These are phyloP conservation scores for Aspergillus sp. DNA, from an alignment of 2,329 filamentous ascomycete species.

Conservation along the genomic window DNA sequence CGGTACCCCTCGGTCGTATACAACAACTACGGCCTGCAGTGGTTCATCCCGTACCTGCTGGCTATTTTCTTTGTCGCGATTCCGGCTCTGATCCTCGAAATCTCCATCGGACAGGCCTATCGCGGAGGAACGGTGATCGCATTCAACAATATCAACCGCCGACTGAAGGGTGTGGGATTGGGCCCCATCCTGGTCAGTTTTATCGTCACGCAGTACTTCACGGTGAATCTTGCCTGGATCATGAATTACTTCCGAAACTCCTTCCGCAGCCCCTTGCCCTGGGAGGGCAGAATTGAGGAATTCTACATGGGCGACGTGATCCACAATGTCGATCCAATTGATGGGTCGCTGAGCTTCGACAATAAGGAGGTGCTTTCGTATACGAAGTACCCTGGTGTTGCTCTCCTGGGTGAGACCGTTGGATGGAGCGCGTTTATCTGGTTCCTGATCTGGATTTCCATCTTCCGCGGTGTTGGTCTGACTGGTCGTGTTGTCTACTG, in stretches of 20 bases:
- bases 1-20: constrained; percentile 60
- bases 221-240: constrained; percentile 58
- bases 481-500: constrained; percentile 62
- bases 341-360: constrained; percentile 40
- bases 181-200: constrained; percentile 55
- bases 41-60: constrained; percentile 60
- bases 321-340: constrained; percentile 46
- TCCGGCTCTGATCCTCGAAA: constrained; percentile 57
- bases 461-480: constrained; percentile 59
- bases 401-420: constrained; percentile 56
- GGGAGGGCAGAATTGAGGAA: constrained; percentile 51
- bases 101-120: constrained; percentile 54
- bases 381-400: constrained; percentile 48
- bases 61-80: constrained; percentile 58
- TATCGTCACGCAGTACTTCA: constrained; percentile 59
- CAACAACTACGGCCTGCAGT: constrained; percentile 61
- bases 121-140: constrained; percentile 57
- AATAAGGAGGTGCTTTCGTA: constrained; percentile 44
- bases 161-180: constrained; percentile 56
- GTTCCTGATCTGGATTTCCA: constrained; percentile 61
- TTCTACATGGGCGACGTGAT: constrained; percentile 56
- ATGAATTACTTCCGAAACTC: constrained; percentile 60
- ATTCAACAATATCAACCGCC: constrained; percentile 54
- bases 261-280: constrained; percentile 56
- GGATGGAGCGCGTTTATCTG: constrained; percentile 60